phyloP scores from a whole-genome alignment of 2,329 filamentous ascomycete species.

The Ophiocordyceps robertsii region DNA sequence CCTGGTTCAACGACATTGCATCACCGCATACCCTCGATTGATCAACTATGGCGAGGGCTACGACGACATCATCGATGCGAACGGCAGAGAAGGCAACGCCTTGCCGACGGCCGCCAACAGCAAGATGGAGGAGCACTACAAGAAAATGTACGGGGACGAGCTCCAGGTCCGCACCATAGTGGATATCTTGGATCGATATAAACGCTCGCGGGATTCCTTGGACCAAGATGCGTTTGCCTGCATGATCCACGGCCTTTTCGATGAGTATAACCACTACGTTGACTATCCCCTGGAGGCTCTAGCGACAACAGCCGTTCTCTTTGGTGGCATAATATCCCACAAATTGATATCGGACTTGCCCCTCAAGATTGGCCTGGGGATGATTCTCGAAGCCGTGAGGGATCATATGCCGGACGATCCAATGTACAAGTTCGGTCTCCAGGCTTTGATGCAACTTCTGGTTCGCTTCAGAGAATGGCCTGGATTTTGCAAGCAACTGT shows the following conservation, averaged over 20 bases:
- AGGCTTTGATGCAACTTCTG: constrained; percentile 82
- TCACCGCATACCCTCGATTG: constrained; percentile 81
- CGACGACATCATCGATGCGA: constrained; percentile 81
- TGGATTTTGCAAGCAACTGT: constrained; percentile 76
- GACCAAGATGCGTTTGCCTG: constrained; percentile 95
- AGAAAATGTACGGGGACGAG: constrained; percentile 92
- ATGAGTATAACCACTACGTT: constrained; percentile 90
- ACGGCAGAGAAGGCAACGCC: constrained; percentile 68
- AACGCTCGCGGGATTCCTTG: constrained; percentile 67
- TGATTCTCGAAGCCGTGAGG: constrained; percentile 93
- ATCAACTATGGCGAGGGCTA: constrained; percentile 95
- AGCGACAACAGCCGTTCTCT: constrained; percentile 89
- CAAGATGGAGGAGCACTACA: constrained; percentile 96
- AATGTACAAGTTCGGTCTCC: constrained; percentile 97
- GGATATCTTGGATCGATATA: constrained; percentile 71
- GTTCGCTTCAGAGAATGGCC: constrained; percentile 83
- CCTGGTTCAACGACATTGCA: constrained; percentile 70
- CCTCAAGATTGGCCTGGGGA: constrained; percentile 84
- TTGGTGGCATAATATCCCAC: constrained; percentile 91
- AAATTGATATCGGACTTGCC: constrained; percentile 82
- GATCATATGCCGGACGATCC: constrained; percentile 71
- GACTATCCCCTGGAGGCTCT: constrained; percentile 94
- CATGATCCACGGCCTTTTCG: constrained; percentile 96
- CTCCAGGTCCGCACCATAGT: constrained; percentile 79
- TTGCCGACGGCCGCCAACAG: constrained; percentile 67